Conservation (phyloP, 2,329 filamentous ascomycete genomes). For the Tolypocladium cylindrosporum region DNA sequence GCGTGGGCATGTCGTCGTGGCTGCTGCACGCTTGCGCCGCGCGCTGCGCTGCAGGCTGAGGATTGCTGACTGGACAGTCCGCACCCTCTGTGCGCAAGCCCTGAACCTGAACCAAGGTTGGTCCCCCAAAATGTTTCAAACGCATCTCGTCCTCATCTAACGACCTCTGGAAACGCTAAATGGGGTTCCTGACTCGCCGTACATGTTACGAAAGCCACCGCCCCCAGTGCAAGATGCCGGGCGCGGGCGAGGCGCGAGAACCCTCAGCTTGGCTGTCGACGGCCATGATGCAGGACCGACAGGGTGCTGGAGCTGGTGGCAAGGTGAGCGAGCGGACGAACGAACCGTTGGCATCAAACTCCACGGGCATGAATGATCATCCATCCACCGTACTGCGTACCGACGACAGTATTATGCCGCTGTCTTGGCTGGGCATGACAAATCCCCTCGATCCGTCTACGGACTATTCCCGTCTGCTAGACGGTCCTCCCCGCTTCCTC, state of each 20-base stretch:
- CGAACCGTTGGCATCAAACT: not conserved
- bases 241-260: not conserved
- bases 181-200: not conserved
- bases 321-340: not conserved
- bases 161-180: not conserved
- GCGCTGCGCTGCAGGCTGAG: not conserved
- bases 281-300: not conserved
- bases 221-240: not conserved
- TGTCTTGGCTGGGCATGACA: not conserved
- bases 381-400: not conserved
- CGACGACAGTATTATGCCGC: not conserved
- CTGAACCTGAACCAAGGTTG: not conserved
- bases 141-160: not conserved
- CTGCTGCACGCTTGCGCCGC: not conserved
- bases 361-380: not conserved
- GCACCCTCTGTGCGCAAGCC: not conserved
- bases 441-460: not conserved
- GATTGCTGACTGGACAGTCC: not conserved
- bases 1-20: not conserved
- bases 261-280: not conserved
- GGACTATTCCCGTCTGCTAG: not conserved
- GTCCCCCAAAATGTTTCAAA: not conserved
- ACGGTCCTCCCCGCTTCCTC: not conserved
- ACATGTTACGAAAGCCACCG: not conserved
- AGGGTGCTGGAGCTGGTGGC: not conserved